Conservation (phyloP, 352 stramenopile genomes). For the Albugo laibachii region DNA sequence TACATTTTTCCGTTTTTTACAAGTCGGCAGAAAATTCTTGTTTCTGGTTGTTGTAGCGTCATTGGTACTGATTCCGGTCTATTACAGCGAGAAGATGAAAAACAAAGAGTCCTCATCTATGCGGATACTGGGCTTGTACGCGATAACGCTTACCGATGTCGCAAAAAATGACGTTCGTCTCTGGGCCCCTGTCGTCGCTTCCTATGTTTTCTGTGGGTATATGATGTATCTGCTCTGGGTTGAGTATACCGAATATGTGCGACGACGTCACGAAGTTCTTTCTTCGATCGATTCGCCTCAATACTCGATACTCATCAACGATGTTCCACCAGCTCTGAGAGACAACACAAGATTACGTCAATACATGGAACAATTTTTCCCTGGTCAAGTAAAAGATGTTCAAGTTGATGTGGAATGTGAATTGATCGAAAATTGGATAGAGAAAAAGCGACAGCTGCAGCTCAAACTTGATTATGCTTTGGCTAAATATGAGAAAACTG, state of each 20-base stretch:
- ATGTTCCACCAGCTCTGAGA: conserved; percentile 36
- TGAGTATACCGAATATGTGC: conserved; percentile 48
- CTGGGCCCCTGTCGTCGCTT: conserved; percentile 37
- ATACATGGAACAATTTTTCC: conserved; percentile 60
- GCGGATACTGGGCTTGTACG: conserved; percentile 24
- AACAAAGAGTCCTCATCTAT: conserved; percentile 10
- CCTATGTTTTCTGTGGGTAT: conserved; percentile 32
- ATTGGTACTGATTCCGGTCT: conserved; percentile 39
- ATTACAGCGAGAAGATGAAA: conserved; percentile 18
- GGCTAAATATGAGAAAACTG: conserved; percentile 20
- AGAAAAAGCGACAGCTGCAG: conserved; percentile 22
- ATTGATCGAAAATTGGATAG: conserved; percentile 27
- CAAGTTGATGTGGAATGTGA: conserved; percentile 54
- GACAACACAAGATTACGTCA: conserved; percentile 34
- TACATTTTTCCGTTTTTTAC: conserved; percentile 47
- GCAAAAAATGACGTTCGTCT: conserved; percentile 22
- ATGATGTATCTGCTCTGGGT: conserved; percentile 30
- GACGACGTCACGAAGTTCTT: conserved; percentile 35
- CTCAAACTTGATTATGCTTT: conserved; percentile 29
- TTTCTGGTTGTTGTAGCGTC: conserved; percentile 38
- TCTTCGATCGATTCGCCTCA: conserved; percentile 27
- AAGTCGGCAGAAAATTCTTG: conserved; percentile 41
- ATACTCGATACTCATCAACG: conserved; percentile 53
- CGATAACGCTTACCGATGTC: conserved; percentile 59
- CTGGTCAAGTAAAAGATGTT: conserved; percentile 28